These are phyloP conservation scores for Eimeria maxima DNA, from an alignment of 169 alveolate species.

Conservation along the genomic window DNA sequence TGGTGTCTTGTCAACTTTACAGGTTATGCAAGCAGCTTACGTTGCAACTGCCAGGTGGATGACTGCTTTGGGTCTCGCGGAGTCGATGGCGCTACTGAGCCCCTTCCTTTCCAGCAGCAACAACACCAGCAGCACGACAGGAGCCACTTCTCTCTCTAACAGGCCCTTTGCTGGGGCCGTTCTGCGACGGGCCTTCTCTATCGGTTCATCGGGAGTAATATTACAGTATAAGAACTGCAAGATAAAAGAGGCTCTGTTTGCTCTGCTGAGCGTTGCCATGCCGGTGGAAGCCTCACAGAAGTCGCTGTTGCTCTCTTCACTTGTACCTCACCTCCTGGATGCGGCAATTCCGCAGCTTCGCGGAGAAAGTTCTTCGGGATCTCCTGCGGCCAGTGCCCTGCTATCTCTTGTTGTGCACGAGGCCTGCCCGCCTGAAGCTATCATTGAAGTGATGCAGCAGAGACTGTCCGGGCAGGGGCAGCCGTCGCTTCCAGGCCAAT, in stretches of 20 bases:
- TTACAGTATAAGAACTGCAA: neutral
- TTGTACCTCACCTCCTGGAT: conserved; percentile 76
- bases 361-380: neutral
- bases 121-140: neutral
- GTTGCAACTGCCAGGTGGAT: conserved; percentile 81
- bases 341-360: conserved; percentile 66
- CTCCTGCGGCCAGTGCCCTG: conserved; percentile 31
- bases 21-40: conserved; percentile 77
- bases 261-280: conserved; percentile 55
- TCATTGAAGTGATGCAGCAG: conserved; percentile 63
- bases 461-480: conserved; percentile 11
- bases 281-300: conserved; percentile 40
- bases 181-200: conserved; percentile 48
- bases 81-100: conserved; percentile 40
- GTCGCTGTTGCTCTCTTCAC: conserved; percentile 13
- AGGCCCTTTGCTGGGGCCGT: conserved; percentile 3
- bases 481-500: neutral
- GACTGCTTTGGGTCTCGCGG: conserved; percentile 66
- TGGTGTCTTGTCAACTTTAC: neutral
- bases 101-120: conserved; percentile 65
- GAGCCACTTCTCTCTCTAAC: neutral
- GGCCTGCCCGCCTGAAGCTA: neutral
- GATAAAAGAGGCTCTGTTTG: conserved; percentile 50
- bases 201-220: conserved; percentile 14
- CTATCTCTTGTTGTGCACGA: conserved; percentile 50